phyloP scores from a whole-genome alignment of 2,329 filamentous ascomycete species.

The Penicillium sp. region DNA sequence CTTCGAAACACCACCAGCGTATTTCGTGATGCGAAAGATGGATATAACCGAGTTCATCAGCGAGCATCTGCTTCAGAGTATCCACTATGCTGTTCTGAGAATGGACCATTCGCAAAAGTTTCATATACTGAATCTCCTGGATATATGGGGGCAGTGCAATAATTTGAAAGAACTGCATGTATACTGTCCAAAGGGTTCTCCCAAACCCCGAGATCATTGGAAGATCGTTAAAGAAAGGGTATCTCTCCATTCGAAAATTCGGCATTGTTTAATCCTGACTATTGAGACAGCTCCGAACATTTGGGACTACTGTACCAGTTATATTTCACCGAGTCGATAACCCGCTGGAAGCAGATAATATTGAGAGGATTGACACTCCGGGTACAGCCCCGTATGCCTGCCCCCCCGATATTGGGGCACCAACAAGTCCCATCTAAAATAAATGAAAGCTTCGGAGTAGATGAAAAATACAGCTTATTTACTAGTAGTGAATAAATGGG shows the following conservation, averaged over 20 bases:
- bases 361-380: not conserved
- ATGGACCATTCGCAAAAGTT: slow-evolving; percentile 11
- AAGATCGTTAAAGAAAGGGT: slow-evolving; percentile 12
- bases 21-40: slow-evolving; percentile 11
- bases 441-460: too few species aligned
- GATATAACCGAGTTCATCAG: slow-evolving; percentile 18
- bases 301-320: slow-evolving; percentile 9
- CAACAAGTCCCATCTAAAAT: not conserved
- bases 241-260: not conserved
- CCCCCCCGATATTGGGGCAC: not conserved
- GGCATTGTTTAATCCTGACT: not conserved
- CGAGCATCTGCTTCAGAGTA: slow-evolving; percentile 11
- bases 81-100: slow-evolving; percentile 8
- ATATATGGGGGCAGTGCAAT: slow-evolving; percentile 11
- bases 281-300: slow-evolving; percentile 3
- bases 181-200: slow-evolving; percentile 8
- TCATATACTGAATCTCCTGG: slow-evolving; percentile 9
- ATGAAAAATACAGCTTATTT: too few species aligned
- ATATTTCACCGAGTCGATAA: not conserved
- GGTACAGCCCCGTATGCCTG: not conserved
- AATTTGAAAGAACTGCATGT: slow-evolving; percentile 11
- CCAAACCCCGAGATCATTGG: slow-evolving; percentile 11
- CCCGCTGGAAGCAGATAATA: not conserved
- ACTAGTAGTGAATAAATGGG: too few species aligned
- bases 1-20: slow-evolving; percentile 5